Conservation (phyloP, 2,329 filamentous ascomycete species). For the Diplodia corticola region DNA sequence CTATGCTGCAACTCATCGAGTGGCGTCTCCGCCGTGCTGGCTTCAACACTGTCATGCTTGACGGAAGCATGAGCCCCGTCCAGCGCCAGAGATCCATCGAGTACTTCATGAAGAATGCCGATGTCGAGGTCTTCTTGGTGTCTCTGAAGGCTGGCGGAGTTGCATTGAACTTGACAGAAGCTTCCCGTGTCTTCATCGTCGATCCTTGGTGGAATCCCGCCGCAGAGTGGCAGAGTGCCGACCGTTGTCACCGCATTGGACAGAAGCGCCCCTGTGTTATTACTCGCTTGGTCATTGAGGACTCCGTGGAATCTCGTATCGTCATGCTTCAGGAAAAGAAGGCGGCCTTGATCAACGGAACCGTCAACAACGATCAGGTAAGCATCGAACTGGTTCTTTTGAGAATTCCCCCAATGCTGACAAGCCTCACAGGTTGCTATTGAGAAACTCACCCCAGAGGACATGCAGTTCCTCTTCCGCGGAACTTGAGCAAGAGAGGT, state of each 20-base stretch:
- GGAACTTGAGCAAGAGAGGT: constrained; percentile 46
- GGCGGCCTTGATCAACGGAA: constrained; percentile 95
- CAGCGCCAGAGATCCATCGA: constrained; percentile 93
- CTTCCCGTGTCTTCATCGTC: constrained; percentile 91
- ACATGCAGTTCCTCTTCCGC: constrained; percentile 95
- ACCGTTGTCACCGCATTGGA: constrained; percentile 83
- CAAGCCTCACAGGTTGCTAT: constrained; percentile 60
- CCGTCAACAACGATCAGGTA: constrained; percentile 86
- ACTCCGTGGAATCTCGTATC: constrained; percentile 95
- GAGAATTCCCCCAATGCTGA: background rate
- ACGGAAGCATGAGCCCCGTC: constrained; percentile 93
- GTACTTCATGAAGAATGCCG: constrained; percentile 91
- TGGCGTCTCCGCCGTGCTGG: constrained; percentile 96
- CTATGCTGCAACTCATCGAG: constrained; percentile 95
- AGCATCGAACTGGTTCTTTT: background rate
- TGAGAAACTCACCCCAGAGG: constrained; percentile 85
- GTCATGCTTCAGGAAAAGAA: constrained; percentile 98
- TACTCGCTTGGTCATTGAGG: constrained; percentile 91
- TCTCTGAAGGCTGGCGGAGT: constrained; percentile 96
- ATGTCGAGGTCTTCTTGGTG: constrained; percentile 94
- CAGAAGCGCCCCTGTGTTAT: constrained; percentile 93
- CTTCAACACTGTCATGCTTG: constrained; percentile 97
- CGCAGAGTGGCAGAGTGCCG: constrained; percentile 98
- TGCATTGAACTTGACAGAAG: constrained; percentile 91
- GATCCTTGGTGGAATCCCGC: constrained; percentile 99